A percentile compares a stretch with the other conserved stretches of the same genome.
phyloP scores from a whole-genome alignment of 768 basidiomycete species.

The Daedalea quercina region DNA sequence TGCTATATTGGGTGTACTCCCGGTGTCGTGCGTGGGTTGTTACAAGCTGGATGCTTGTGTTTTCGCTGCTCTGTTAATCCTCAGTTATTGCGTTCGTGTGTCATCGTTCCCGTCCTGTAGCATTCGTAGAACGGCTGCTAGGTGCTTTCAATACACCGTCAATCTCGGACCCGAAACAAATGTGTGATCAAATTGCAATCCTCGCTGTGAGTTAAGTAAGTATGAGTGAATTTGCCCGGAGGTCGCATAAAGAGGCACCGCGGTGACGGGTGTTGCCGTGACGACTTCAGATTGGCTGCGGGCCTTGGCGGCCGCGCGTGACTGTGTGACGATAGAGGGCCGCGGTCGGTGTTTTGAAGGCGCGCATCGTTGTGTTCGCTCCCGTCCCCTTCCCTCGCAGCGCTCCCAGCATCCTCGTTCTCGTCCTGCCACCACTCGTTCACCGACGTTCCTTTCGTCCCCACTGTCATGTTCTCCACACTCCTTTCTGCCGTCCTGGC shows the following conservation, averaged over 20 bases:
- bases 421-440: not conserved
- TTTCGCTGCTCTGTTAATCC: no score
- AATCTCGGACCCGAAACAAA: not conserved
- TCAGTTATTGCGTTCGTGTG: not conserved
- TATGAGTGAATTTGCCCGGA: no score
- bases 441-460: not conserved
- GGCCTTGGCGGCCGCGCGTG: no score
- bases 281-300: no score
- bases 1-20: not conserved
- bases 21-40: slow-evolving; percentile 3
- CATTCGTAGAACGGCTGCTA: not conserved
- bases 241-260: no score
- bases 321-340: not conserved
- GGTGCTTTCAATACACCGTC: not conserved
- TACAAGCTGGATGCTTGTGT: slow-evolving; percentile 1
- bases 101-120: not conserved
- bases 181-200: no score
- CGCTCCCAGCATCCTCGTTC: not conserved
- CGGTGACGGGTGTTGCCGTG: no score
- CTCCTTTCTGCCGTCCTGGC: slow-evolving; percentile 17
- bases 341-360: not conserved
- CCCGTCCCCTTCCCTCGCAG: not conserved
- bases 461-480: slow-evolving; percentile 15
- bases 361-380: not conserved
- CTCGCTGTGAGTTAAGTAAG: no score